Evolutionary conservation across 208 protist genomes (phyloP).

Genomic region (Trypanosoma brucei): DNA sequence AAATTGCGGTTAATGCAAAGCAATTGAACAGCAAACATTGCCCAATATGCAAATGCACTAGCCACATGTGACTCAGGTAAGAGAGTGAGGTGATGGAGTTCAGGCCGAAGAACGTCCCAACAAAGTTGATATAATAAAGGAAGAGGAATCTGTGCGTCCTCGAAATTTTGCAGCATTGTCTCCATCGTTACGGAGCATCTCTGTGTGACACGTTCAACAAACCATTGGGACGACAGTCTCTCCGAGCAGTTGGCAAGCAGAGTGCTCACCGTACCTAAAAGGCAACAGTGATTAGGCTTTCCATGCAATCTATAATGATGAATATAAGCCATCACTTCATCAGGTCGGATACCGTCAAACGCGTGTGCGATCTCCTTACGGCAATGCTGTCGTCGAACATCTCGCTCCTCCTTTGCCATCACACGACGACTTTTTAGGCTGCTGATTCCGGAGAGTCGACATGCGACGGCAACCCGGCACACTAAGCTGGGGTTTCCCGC

Average conservation of each 20-base stretch:
- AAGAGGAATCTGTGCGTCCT: constrained; percentile 29
- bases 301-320: constrained; percentile 1
- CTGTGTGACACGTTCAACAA: constrained; percentile 49
- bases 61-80: constrained; percentile 16
- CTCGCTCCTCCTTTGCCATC: constrained; percentile 7
- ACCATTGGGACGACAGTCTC: constrained; percentile 34
- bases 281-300: constrained; percentile 14
- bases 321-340: constrained; percentile 38
- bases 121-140: constrained; percentile 27
- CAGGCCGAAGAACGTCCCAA: constrained; percentile 45
- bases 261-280: constrained; percentile 46
- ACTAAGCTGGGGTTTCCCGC: constrained; percentile 16
- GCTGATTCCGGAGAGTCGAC: constrained; percentile 25
- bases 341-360: constrained; percentile 27
- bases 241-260: constrained; percentile 37
- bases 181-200: constrained; percentile 39
- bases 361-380: constrained; percentile 28
- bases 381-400: constrained; percentile 6
- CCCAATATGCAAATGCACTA: constrained; percentile 30
- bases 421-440: constrained; percentile 15
- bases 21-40: constrained; percentile 32
- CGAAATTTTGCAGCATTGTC: constrained; percentile 45
- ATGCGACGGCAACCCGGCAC: constrained; percentile 19
- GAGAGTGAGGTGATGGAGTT: constrained; percentile 25
- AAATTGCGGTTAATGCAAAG: constrained; percentile 35